phyloP scores from a whole-genome alignment of 2,329 filamentous ascomycete genomes.

The Nemania sp. region DNA sequence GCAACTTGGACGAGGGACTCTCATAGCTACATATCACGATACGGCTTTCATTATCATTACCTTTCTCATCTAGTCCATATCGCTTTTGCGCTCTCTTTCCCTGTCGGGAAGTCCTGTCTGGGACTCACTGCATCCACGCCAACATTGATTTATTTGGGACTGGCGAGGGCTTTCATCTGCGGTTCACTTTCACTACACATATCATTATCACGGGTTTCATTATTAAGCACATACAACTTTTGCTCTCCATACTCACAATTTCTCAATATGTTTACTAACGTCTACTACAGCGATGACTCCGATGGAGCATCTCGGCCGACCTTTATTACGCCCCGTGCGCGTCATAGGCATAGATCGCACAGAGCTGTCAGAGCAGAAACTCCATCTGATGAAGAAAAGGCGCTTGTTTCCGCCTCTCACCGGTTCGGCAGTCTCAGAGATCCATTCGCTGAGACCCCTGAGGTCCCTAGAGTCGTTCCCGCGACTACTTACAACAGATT shows the following conservation, averaged over 20 bases:
- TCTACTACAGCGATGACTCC: constrained; percentile 23
- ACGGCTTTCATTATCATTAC: neutral
- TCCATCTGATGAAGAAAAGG: constrained; percentile 29
- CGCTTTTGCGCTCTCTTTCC: no score
- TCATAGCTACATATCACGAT: no score
- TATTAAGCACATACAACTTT: neutral
- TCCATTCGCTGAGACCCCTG: constrained; percentile 23
- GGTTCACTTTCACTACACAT: neutral
- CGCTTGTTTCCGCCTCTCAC: constrained; percentile 30
- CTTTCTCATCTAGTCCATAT: neutral
- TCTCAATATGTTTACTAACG: constrained; percentile 23
- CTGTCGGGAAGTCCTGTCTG: no score
- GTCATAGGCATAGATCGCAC: neutral
- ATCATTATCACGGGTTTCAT: no score
- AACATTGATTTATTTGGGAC: neutral
- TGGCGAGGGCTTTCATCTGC: neutral
- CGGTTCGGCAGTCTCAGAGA: constrained; percentile 25
- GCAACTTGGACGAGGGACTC: no score
- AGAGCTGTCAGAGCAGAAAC: constrained; percentile 8
- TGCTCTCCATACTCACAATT: neutral
- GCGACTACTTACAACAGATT: constrained; percentile 11
- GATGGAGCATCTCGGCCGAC: constrained; percentile 24
- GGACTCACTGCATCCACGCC: neutral
- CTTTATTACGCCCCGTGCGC: constrained; percentile 13
- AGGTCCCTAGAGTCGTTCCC: constrained; percentile 25